Percentiles rank a stretch among this genome's conserved stretches.
Conservation (phyloP, 352 stramenopile genomes). For the Thraustochytrium striatum region DNA sequence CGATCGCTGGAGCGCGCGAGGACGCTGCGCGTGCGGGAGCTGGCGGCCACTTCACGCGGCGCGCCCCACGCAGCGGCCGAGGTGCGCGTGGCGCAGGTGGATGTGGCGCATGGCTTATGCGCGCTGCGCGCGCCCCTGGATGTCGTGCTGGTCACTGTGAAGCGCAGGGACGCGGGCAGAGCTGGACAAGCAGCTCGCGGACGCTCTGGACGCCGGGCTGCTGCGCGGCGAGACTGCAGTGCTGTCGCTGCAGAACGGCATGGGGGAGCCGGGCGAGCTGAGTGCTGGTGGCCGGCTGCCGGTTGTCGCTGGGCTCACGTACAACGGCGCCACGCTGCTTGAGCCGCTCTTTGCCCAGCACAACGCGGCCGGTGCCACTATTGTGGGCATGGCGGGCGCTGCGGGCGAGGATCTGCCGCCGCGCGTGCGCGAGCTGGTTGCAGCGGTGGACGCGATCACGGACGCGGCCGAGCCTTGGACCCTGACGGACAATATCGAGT, state of each 20-base stretch:
- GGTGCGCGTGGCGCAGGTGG: neutral
- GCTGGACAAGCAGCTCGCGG: neutral
- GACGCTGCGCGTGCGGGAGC: neutral
- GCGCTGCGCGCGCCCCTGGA: neutral
- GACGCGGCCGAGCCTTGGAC: neutral
- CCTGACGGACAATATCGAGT: conserved; percentile 4
- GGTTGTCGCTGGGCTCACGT: too few relatives aligned
- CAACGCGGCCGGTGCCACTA: neutral
- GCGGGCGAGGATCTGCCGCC: neutral
- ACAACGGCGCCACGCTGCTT: neutral
- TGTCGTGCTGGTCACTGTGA: conserved; percentile 26
- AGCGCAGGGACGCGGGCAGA: conserved; percentile 15
- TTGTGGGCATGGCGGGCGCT: neutral
- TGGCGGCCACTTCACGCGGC: neutral
- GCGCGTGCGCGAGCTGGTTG: neutral
- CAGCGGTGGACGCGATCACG: neutral
- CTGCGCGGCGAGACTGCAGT: neutral
- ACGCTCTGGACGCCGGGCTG: neutral
- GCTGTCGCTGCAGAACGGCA: conserved; percentile 26
- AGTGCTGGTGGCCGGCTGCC: too few relatives aligned
- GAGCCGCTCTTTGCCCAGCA: neutral
- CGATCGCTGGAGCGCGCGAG: neutral
- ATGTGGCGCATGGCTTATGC: neutral
- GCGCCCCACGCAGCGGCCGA: neutral
- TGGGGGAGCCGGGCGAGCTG: too few relatives aligned